Percentiles rank a stretch among this genome's conserved stretches.
phyloP scores from a whole-genome alignment of 2,329 filamentous ascomycete genomes.

The Lachnellula hyalina region DNA sequence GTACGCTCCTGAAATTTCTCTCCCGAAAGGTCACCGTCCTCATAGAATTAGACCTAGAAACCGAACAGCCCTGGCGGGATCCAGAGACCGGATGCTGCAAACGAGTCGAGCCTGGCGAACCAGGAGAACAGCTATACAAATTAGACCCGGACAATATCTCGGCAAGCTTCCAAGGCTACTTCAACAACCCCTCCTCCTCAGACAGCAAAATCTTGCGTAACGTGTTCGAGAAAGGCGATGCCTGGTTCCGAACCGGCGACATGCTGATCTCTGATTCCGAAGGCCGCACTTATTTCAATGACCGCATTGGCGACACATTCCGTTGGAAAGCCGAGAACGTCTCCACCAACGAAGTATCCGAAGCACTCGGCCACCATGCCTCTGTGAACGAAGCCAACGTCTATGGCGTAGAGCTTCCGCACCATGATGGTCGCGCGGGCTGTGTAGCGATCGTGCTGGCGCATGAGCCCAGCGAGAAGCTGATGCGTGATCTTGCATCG shows the following conservation, averaged over 20 bases:
- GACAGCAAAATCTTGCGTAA: constrained; percentile 67
- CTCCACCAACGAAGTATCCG: constrained; percentile 75
- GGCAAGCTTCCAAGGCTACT: constrained; percentile 75
- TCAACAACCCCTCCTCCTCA: constrained; percentile 65
- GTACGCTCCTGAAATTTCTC: constrained; percentile 53
- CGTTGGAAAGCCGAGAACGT: constrained; percentile 83
- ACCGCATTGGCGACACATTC: constrained; percentile 74
- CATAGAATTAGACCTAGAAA: constrained; percentile 66
- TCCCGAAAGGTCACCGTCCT: constrained; percentile 49
- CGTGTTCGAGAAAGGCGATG: constrained; percentile 71
- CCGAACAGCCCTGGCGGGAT: constrained; percentile 63
- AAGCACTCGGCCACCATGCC: constrained; percentile 63
- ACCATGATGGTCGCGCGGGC: constrained; percentile 78
- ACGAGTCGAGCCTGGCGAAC: constrained; percentile 50
- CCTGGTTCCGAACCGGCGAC: constrained; percentile 82
- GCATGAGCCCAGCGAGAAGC: constrained; percentile 39
- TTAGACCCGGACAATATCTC: constrained; percentile 60
- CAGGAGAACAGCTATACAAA: constrained; percentile 71
- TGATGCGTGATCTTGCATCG: constrained; percentile 54
- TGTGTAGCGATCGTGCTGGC: constrained; percentile 67
- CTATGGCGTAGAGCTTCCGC: constrained; percentile 73
- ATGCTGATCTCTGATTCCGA: constrained; percentile 66
- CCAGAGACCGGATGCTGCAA: constrained; percentile 64
- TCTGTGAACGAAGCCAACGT: constrained; percentile 75
- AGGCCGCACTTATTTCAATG: constrained; percentile 72